Conservation (phyloP, 805 yeast species). For the Ogataea trehaloabstinens region DNA sequence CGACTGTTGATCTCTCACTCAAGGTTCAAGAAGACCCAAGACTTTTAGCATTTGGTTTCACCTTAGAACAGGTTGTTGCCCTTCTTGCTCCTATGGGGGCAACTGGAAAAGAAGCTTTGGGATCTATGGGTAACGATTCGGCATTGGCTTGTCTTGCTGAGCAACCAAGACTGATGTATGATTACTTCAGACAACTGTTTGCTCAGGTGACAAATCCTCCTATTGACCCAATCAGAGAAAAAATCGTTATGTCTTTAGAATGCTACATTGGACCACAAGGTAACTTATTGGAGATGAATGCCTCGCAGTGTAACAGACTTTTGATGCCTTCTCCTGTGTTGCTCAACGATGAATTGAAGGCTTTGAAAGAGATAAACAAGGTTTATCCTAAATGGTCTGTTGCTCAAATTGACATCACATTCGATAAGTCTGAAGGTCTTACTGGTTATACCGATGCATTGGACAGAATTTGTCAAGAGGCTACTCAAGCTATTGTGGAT, state of each 20-base stretch:
- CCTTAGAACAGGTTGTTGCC: slow-evolving; percentile 86
- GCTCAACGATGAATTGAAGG: slow-evolving; percentile 67
- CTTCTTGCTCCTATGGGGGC: slow-evolving; percentile 91
- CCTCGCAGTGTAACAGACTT: slow-evolving; percentile 88
- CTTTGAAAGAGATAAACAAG: slow-evolving; percentile 66
- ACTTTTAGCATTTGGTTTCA: slow-evolving; percentile 83
- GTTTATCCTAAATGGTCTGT: slow-evolving; percentile 88
- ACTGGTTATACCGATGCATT: slow-evolving; percentile 82
- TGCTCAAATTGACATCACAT: slow-evolving; percentile 83
- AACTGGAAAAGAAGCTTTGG: slow-evolving; percentile 90
- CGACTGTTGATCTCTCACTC: slow-evolving; percentile 29
- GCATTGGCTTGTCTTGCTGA: slow-evolving; percentile 93
- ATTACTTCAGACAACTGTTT: slow-evolving; percentile 91
- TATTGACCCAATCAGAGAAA: slow-evolving; percentile 96
- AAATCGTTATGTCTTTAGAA: slow-evolving; percentile 94
- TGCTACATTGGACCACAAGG: slow-evolving; percentile 99
- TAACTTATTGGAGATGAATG: slow-evolving; percentile 86
- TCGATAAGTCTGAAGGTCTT: slow-evolving; percentile 76
- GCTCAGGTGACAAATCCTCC: slow-evolving; percentile 99
- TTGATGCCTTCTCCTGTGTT: slow-evolving; percentile 81
- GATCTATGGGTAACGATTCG: slow-evolving; percentile 98
- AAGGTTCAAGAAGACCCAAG: slow-evolving; percentile 80
- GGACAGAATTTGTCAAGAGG: slow-evolving; percentile 83
- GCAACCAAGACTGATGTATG: slow-evolving; percentile 87
- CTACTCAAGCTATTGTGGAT: slow-evolving; percentile 78